These are phyloP conservation scores for Holtermanniella nyarrowii DNA, from an alignment of 768 basidiomycete genomes.

Conservation along the genomic window DNA sequence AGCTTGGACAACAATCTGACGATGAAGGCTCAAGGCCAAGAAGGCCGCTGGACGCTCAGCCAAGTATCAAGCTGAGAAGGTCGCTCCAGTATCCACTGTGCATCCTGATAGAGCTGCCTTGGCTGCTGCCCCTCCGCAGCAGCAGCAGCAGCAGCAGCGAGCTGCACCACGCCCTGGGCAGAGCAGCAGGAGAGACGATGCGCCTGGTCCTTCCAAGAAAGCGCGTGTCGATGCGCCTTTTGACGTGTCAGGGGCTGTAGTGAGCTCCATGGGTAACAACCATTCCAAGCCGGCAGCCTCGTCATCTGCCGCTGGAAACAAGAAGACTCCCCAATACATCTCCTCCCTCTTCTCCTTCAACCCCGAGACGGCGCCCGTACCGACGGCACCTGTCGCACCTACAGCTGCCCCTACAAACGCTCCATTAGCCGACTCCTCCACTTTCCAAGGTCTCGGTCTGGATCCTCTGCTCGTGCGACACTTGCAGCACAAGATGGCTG, in stretches of 20 bases:
- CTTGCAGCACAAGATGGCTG: slow-evolving; percentile 65
- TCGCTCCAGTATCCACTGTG: slow-evolving; percentile 33
- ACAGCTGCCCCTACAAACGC: slow-evolving; percentile 35
- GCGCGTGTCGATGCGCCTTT: neutral
- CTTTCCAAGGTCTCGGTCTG: slow-evolving; percentile 72
- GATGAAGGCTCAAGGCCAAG: slow-evolving; percentile 60
- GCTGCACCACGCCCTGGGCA: neutral
- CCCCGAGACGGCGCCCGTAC: slow-evolving; percentile 50
- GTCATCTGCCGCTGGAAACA: slow-evolving; percentile 3
- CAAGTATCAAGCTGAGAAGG: slow-evolving; percentile 7
- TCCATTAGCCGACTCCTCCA: slow-evolving; percentile 48
- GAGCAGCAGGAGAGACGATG: slow-evolving; percentile 1
- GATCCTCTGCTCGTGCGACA: slow-evolving; percentile 70
- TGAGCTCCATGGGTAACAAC: slow-evolving; percentile 3
- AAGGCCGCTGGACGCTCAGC: slow-evolving; percentile 37
- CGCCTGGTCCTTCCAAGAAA: neutral
- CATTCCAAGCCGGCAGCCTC: slow-evolving; percentile 3
- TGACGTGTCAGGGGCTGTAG: neutral
- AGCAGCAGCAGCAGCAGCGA: neutral
- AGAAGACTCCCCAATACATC: slow-evolving; percentile 48
- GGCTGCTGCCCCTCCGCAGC: slow-evolving; percentile 1
- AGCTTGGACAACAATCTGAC: slow-evolving; percentile 17
- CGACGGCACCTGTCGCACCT: neutral
- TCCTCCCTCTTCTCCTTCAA: slow-evolving; percentile 84
- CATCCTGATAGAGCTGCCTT: slow-evolving; percentile 44